These are phyloP conservation scores for Pythium aphanidermatum DNA, from an alignment of 352 stramenopile genomes.

Conservation along the genomic window DNA sequence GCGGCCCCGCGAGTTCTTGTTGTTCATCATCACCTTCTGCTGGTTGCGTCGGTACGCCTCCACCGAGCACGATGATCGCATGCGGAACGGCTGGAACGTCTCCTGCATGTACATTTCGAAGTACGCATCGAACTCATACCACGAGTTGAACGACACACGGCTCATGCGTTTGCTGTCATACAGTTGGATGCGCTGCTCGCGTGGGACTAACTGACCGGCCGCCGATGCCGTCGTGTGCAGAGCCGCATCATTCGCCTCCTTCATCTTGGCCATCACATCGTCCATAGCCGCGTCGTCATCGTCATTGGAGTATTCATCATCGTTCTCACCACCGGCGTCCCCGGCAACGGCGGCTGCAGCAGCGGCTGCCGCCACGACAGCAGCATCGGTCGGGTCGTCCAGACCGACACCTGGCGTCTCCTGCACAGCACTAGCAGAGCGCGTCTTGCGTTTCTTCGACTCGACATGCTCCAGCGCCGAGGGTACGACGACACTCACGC, in stretches of 20 bases:
- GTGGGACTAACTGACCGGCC: slow-evolving; percentile 22
- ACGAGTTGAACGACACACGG: slow-evolving; percentile 82
- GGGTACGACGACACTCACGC: slow-evolving; percentile 3
- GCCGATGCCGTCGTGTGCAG: slow-evolving; percentile 16
- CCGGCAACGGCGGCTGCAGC: slow-evolving; percentile 13
- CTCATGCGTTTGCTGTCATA: slow-evolving; percentile 82
- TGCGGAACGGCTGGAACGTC: slow-evolving; percentile 82
- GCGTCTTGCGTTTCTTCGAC: slow-evolving; percentile 13
- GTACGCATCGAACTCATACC: slow-evolving; percentile 84
- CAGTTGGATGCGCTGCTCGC: slow-evolving; percentile 40
- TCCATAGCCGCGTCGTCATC: slow-evolving; percentile 45
- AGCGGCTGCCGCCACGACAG: not conserved
- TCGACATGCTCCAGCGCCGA: slow-evolving; percentile 1
- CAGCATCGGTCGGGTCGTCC: slow-evolving; percentile 6
- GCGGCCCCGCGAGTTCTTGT: slow-evolving; percentile 76
- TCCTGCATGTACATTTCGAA: slow-evolving; percentile 88
- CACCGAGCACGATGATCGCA: slow-evolving; percentile 80
- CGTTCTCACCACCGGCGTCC: slow-evolving; percentile 26
- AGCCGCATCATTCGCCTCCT: slow-evolving; percentile 20
- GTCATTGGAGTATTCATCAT: slow-evolving; percentile 43
- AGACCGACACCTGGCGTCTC: not conserved
- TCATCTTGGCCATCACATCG: slow-evolving; percentile 61
- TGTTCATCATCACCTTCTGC: slow-evolving; percentile 85
- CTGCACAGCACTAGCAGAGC: not conserved
- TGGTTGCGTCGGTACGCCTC: slow-evolving; percentile 80